Conservation (phyloP, 2,329 filamentous ascomycete species). For the Mollisia scopiformis region DNA sequence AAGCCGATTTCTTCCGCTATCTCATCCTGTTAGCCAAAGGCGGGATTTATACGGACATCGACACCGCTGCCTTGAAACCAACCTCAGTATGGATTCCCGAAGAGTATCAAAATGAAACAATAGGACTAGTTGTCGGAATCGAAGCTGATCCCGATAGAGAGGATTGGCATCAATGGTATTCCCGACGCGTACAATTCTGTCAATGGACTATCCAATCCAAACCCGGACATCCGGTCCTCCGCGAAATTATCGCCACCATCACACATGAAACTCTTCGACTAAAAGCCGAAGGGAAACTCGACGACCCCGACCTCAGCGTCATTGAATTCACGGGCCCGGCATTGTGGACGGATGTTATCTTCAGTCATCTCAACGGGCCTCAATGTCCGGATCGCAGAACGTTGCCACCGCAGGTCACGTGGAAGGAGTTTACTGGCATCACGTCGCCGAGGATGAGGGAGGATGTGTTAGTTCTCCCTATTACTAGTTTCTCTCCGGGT, state of each 20-base stretch:
- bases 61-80: slow-evolving; percentile 81
- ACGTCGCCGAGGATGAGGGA: not conserved
- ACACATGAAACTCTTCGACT: not conserved
- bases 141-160: not conserved
- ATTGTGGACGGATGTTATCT: not conserved
- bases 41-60: slow-evolving; percentile 88
- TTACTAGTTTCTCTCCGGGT: not conserved
- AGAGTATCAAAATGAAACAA: not conserved
- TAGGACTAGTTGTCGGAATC: not conserved
- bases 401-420: not conserved
- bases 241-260: not conserved
- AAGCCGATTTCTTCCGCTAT: slow-evolving; percentile 74
- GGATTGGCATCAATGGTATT: not conserved
- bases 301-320: not conserved
- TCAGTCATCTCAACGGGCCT: not conserved
- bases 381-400: not conserved
- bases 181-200: not conserved
- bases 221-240: not conserved
- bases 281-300: not conserved
- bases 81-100: slow-evolving; percentile 84
- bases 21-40: slow-evolving; percentile 75
- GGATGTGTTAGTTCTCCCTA: not conserved
- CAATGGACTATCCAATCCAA: not conserved
- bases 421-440: not conserved
- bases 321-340: not conserved